These are phyloP conservation scores for Lecanicillium sp. DNA, from an alignment of 2,329 filamentous ascomycete species.

Conservation along the genomic window DNA sequence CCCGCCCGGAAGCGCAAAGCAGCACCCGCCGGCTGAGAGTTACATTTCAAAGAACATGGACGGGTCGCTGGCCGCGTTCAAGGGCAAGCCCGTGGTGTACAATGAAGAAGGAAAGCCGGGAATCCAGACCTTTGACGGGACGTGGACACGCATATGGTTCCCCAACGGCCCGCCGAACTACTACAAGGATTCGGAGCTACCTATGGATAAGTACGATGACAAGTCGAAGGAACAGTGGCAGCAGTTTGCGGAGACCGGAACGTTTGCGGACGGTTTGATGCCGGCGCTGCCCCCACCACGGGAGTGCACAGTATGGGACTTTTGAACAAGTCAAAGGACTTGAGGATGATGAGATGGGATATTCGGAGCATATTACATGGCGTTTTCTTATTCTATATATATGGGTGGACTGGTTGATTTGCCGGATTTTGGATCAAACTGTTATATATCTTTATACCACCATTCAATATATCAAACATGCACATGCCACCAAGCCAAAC, in stretches of 20 bases:
- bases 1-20: constrained; percentile 35
- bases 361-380: neutral
- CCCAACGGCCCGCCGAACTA: constrained; percentile 62
- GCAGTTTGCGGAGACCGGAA: constrained; percentile 57
- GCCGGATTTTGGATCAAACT: neutral
- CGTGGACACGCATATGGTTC: constrained; percentile 64
- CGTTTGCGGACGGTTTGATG: constrained; percentile 65
- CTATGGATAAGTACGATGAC: constrained; percentile 50
- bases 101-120: constrained; percentile 40
- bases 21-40: constrained; percentile 38
- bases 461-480: neutral
- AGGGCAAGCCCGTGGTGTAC: constrained; percentile 58
- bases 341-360: too few species aligned
- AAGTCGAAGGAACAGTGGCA: constrained; percentile 58
- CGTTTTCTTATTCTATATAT: neutral
- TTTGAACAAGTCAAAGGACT: constrained; percentile 44
- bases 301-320: constrained; percentile 70
- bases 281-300: constrained; percentile 71
- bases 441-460: neutral
- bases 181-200: constrained; percentile 57
- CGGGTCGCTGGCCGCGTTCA: constrained; percentile 51
- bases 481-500: neutral
- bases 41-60: constrained; percentile 39
- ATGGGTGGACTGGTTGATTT: neutral
- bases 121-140: constrained; percentile 45